Base-by-base conservation (phyloP, 2,329 filamentous ascomycete genomes). In the Arthrobotrys megalospora region DNA sequence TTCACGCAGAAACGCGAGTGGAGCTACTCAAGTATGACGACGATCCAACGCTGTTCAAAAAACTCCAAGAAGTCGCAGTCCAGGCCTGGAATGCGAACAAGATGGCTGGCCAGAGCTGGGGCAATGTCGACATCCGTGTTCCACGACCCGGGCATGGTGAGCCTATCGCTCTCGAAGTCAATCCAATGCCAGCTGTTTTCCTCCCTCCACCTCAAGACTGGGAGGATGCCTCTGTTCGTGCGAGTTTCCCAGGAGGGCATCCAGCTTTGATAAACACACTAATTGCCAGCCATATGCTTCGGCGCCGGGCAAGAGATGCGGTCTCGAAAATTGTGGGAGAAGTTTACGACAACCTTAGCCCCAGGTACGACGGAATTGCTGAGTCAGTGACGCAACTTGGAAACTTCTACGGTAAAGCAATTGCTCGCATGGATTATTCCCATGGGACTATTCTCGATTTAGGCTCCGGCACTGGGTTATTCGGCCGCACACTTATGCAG, bases 131-230 rank as follows among this genome's bases (percentile, higher is more conserved):
- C 47, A 79, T 82, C 45, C 50, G 50, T 34, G 50, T 53, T 34
- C 50, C 50, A 53, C 12, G 7, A 8, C 28, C 50, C 50, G 50
- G 50, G 6, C 28, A 34, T 1, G 50, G 50, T 11, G 50, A 53
- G n/a, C 50, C 50, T 7, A 6, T 36, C 4, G 50, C n/a, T 12
- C 24, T 53, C 24, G 81, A 82, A 48, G 81, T 82, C 16, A 80
- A 82, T 58, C 81, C 81, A 1, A 75, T 79, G 67, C 81, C 81
- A 14, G 80, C 79, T 1, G 77, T 76, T 3, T 82, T 82, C 41
- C 72, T 80, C 0, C 64, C 63, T 16, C 76, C 72, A 16, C 24
- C 50, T 2, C 55, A 69, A 5, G 52, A 79, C 6, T 80, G 80
- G 12, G 72, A 80, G 36, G 81, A 82, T 41, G 47, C 60, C 3